phyloP scores from a whole-genome alignment of 2,329 filamentous ascomycete species.

The Cladosporium sp. region DNA sequence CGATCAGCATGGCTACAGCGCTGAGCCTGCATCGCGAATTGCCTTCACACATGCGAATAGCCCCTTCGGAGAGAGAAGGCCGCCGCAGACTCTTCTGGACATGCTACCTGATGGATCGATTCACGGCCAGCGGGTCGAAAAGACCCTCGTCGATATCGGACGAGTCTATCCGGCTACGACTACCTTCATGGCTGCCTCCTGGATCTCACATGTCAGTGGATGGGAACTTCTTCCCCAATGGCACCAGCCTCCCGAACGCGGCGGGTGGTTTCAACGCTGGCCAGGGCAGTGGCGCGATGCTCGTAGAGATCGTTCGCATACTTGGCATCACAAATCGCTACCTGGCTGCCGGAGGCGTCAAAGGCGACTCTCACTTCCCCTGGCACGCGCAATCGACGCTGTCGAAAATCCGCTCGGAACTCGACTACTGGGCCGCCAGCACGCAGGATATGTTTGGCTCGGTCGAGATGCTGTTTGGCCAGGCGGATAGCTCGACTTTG shows the following conservation, averaged over 20 bases:
- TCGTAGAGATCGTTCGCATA: slow-evolving; percentile 78
- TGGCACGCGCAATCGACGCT: slow-evolving; percentile 83
- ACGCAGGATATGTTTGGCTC: slow-evolving; percentile 74
- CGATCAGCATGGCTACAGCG: slow-evolving; percentile 75
- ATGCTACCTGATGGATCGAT: slow-evolving; percentile 81
- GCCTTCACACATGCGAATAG: slow-evolving; percentile 55
- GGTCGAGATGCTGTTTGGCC: slow-evolving; percentile 67
- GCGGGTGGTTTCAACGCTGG: slow-evolving; percentile 51
- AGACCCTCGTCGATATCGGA: slow-evolving; percentile 74
- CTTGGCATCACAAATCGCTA: slow-evolving; percentile 79
- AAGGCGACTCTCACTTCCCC: slow-evolving; percentile 83
- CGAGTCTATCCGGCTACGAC: slow-evolving; percentile 64
- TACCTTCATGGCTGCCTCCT: slow-evolving; percentile 58
- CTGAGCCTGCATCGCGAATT: slow-evolving; percentile 74
- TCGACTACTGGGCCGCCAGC: slow-evolving; percentile 78
- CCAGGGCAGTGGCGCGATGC: slow-evolving; percentile 70
- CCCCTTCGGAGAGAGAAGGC: slow-evolving; percentile 65
- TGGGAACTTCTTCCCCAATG: slow-evolving; percentile 73
- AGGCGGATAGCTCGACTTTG: slow-evolving; percentile 69
- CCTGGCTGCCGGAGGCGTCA: slow-evolving; percentile 76
- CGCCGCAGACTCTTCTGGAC: slow-evolving; percentile 81
- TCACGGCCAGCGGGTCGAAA: slow-evolving; percentile 72
- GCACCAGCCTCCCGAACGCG: slow-evolving; percentile 57
- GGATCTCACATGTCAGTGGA: slow-evolving; percentile 58
- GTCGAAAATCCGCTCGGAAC: slow-evolving; percentile 76